Evolutionary conservation across 179 eudicot genomes (phyloP), one percentile per base, ranked within the genome.

Genomic region (Spergularia azorica): DNA sequence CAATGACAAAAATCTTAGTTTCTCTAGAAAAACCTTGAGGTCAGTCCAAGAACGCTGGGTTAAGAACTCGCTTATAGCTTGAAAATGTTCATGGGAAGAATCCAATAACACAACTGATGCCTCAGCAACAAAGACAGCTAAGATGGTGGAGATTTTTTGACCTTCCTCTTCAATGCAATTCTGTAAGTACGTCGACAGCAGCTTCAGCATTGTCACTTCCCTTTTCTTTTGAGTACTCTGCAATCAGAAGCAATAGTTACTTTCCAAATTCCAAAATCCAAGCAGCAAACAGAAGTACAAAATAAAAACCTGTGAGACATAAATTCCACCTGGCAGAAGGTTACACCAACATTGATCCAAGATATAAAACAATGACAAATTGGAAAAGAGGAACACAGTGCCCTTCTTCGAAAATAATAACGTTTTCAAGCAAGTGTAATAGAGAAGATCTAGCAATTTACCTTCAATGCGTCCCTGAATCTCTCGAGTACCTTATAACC

Each of bases 71-170:
- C 85, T 93, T 72, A 95, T 88, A 77, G 91, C 79, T 18, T 83
- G 73, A 86, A 86, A 89, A 80, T 90, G 90, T 78, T 88, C 89
- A 71, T 93, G 84, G 72, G 87, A 86, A 76, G 95, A 84, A 83
- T 95, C 93, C 85, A 95, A 79, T 70, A 95, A 75, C 59, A 93
- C 54, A 62, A 90, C 82, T 83, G 99, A 93, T 82, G 97, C 93
- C 86, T 95, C 99, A 63, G 99, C 99, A 83, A 87, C 84, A 86
- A 95, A 95, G 65, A 87, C 60, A 69, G 99, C 90, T 78, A 71
- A 84, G 60, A 87, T 56, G 55, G 94, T 83, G 65, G 99, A 90
- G 82, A 95, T 86, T 82, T 87, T 91, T 85, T 95, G 94, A 91
- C 94, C 90, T 43, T 86, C 87, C 70, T 93, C 90, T 75, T 89